These are phyloP conservation scores for Suhomyces chickasaworum DNA, from an alignment of 1,139 yeast genomes.

Conservation along the genomic window DNA sequence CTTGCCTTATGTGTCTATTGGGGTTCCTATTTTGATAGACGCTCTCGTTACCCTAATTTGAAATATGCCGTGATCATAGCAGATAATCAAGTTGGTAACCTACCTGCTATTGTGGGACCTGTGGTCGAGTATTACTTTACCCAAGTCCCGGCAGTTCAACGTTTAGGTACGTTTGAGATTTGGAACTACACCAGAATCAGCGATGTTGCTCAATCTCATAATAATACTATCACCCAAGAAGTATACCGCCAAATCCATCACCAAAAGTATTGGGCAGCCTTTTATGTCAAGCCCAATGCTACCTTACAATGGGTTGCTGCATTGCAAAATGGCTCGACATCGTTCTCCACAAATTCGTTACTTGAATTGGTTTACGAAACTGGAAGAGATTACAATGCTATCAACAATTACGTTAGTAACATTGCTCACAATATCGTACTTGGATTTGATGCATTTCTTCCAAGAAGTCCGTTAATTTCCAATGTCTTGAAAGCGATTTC, in stretches of 20 bases:
- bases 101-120: slow-evolving; percentile 31
- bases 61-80: slow-evolving; percentile 32
- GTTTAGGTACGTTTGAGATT: slow-evolving; percentile 28
- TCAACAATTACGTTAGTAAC: slow-evolving; percentile 24
- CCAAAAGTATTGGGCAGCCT: slow-evolving; percentile 34
- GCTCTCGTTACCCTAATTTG: slow-evolving; percentile 23
- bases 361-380: slow-evolving; percentile 34
- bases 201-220: slow-evolving; percentile 21
- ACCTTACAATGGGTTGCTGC: slow-evolving; percentile 26
- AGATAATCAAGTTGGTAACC: slow-evolving; percentile 23
- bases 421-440: slow-evolving; percentile 21
- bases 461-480: slow-evolving; percentile 24
- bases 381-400: slow-evolving; percentile 36
- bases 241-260: slow-evolving; percentile 34
- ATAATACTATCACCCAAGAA: slow-evolving; percentile 28
- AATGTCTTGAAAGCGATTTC: slow-evolving; percentile 25
- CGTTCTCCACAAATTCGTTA: slow-evolving; percentile 21
- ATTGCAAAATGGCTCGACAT: slow-evolving; percentile 18
- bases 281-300: slow-evolving; percentile 33
- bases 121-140: slow-evolving; percentile 28
- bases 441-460: slow-evolving; percentile 20
- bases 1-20: slow-evolving; percentile 33
- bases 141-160: slow-evolving; percentile 23
- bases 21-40: slow-evolving; percentile 33
- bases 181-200: slow-evolving; percentile 24